Evolutionary conservation across 768 basidiomycete species (phyloP).

Genomic region (Leucogyrophana mollusca): DNA sequence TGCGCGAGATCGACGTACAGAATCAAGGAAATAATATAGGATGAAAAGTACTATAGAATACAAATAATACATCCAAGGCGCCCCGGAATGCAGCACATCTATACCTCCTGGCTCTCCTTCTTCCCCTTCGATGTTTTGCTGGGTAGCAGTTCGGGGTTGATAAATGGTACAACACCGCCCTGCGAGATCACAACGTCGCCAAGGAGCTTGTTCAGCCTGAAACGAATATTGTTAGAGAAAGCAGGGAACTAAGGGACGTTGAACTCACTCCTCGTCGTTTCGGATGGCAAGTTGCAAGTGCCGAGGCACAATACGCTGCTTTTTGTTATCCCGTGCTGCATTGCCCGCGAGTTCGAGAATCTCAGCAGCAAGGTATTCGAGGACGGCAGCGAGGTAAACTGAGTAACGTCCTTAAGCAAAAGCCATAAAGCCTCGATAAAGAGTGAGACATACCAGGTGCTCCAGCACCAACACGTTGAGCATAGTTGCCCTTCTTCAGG

Average conservation of each 20-base stretch:
- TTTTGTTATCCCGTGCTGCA: conserved; percentile 55
- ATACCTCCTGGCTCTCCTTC: conserved; percentile 50
- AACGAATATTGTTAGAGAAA: background rate
- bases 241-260: background rate
- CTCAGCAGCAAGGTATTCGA: conserved; percentile 62
- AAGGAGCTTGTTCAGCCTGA: conserved; percentile 38
- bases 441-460: conserved; percentile 36
- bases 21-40: conserved; percentile 19
- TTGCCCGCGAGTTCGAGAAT: conserved; percentile 63
- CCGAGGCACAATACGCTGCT: conserved; percentile 63
- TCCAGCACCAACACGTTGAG: conserved; percentile 54
- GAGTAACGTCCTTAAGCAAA: background rate
- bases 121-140: conserved; percentile 53
- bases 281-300: conserved; percentile 67
- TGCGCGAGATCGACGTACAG: background rate
- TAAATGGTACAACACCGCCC: conserved; percentile 56
- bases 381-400: conserved; percentile 62
- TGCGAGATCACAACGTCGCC: conserved; percentile 59
- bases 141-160: conserved; percentile 52
- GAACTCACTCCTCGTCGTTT: conserved; percentile 52
- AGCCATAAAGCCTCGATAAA: background rate
- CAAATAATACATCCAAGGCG: conserved; percentile 23
- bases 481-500: conserved; percentile 59
- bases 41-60: conserved; percentile 27
- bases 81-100: conserved; percentile 12